These are phyloP conservation scores for Westerdykella sp. DNA, from an alignment of 2,329 filamentous ascomycete genomes.

Conservation along the genomic window DNA sequence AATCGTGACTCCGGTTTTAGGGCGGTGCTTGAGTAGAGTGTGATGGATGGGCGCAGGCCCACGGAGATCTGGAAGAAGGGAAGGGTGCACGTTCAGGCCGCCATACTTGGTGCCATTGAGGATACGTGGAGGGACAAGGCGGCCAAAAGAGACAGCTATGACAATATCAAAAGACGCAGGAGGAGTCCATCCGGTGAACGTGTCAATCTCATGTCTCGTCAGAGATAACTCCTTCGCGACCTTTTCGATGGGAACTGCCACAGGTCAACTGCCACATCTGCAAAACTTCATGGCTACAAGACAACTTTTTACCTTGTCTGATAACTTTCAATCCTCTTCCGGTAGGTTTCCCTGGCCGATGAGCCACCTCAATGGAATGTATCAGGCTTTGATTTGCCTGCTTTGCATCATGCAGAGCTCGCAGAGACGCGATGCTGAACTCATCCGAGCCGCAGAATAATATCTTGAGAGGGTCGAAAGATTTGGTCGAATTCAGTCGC, in stretches of 20 bases:
- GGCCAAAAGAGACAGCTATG: conserved; percentile 88
- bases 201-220: conserved; percentile 67
- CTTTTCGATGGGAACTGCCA: conserved; percentile 63
- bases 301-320: conserved; percentile 51
- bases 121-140: conserved; percentile 75
- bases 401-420: conserved; percentile 60
- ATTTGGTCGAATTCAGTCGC: conserved; percentile 9
- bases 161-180: conserved; percentile 58
- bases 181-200: conserved; percentile 70
- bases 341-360: conserved; percentile 68
- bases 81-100: conserved; percentile 90
- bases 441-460: conserved; percentile 92
- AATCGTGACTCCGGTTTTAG: conserved; percentile 67
- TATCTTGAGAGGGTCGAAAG: conserved; percentile 60
- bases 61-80: conserved; percentile 76
- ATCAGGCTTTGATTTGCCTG: conserved; percentile 24
- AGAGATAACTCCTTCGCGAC: conserved; percentile 55
- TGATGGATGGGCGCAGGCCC: conserved; percentile 84
- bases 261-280: conserved; percentile 8
- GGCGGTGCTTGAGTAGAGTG: conserved; percentile 60
- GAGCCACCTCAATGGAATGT: conserved; percentile 77
- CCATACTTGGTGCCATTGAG: conserved; percentile 67
- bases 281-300: neutral
- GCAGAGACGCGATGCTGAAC: conserved; percentile 75
- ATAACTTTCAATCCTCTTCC: conserved; percentile 68